Base-by-base conservation (phyloP, 2,329 filamentous ascomycete genomes). In the Laburnicola sp. region DNA sequence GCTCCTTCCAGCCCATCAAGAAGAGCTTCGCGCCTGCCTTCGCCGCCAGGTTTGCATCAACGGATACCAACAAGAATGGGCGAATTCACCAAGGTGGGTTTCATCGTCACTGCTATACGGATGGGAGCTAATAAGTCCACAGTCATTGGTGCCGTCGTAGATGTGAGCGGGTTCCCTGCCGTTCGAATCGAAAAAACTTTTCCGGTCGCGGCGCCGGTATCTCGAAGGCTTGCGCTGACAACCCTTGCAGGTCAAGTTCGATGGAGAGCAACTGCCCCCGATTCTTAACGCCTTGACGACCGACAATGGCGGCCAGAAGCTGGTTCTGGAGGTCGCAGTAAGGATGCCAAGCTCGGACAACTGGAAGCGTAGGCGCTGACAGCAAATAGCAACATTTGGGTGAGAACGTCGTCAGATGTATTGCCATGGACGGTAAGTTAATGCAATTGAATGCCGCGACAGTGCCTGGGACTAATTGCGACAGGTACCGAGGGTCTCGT, bases 401-500 rank as follows among this genome's bases (percentile, higher is more conserved):
- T 82, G 90, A 99, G 84, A 96, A 91, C 84, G 90, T 97, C 76
- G 94, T 99, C 78, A 88, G 94, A 80, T 96, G 91, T 80, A 99
- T 99, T 96, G 94, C 94, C 81, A 99, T 99, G 94, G 94, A 99
- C 81, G 94, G 93, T 95, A 86, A 79, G 85, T 61, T 16, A 47
- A 51, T 45, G 35, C 22, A 45, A 42, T 26, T 32, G 10, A 6
- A 25, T 31, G 35, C 4, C 32, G 21, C 16, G 42, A 31, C 26
- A 28, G 53, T 52, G 54, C 22, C 50, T 37, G 37, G 50, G 44
- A 50, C 65, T 68, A 45, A 66, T 62, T 43, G 46, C 26, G 57
- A 45, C 62, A 94, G 91, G 91, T 95, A 99, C 93, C 76, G 94
- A 97, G 85, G 94, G 94, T 94, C 91, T 99, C 71, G 89, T 93